phyloP scores from a whole-genome alignment of 495 filamentous ascomycete species.

The Xylaria curta region DNA sequence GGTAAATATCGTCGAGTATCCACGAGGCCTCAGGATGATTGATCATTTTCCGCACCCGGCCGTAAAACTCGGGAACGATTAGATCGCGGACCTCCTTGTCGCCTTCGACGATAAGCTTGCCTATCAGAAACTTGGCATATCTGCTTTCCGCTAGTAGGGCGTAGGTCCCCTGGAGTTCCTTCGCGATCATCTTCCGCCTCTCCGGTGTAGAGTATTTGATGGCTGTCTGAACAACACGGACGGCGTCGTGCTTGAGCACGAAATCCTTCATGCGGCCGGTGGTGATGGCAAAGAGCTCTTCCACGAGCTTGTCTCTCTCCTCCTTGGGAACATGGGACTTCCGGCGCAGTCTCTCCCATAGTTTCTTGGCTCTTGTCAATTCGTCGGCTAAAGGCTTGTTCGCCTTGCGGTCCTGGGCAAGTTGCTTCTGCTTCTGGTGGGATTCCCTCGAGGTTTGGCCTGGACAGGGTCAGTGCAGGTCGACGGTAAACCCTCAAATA shows the following conservation, averaged over 20 bases:
- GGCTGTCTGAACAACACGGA: slow-evolving; percentile 91
- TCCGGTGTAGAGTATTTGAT: slow-evolving; percentile 90
- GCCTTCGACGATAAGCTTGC: slow-evolving; percentile 90
- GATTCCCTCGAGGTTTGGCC: slow-evolving; percentile 74
- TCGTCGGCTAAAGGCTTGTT: slow-evolving; percentile 90
- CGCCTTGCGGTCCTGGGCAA: slow-evolving; percentile 86
- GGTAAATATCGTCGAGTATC: slow-evolving; percentile 96
- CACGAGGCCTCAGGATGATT: slow-evolving; percentile 95
- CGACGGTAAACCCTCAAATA: background rate
- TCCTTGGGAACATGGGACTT: slow-evolving; percentile 89
- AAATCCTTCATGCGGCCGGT: slow-evolving; percentile 91
- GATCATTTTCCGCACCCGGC: slow-evolving; percentile 87
- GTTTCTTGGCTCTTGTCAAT: slow-evolving; percentile 87
- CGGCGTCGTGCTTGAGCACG: slow-evolving; percentile 97
- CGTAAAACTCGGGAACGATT: slow-evolving; percentile 93
- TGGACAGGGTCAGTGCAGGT: slow-evolving; percentile 30
- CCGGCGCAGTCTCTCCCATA: slow-evolving; percentile 92
- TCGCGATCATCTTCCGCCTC: slow-evolving; percentile 84
- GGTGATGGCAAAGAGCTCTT: slow-evolving; percentile 88
- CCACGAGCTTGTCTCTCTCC: slow-evolving; percentile 83
- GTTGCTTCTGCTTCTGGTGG: slow-evolving; percentile 89
- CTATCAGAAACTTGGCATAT: slow-evolving; percentile 96
- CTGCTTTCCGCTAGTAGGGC: slow-evolving; percentile 84
- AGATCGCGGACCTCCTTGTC: slow-evolving; percentile 82
- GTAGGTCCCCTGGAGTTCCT: slow-evolving; percentile 86